A percentile compares a stretch with the other conserved stretches of the same genome.
Conservation (phyloP, 2,329 filamentous ascomycete genomes). For the Nakataea oryzae region DNA sequence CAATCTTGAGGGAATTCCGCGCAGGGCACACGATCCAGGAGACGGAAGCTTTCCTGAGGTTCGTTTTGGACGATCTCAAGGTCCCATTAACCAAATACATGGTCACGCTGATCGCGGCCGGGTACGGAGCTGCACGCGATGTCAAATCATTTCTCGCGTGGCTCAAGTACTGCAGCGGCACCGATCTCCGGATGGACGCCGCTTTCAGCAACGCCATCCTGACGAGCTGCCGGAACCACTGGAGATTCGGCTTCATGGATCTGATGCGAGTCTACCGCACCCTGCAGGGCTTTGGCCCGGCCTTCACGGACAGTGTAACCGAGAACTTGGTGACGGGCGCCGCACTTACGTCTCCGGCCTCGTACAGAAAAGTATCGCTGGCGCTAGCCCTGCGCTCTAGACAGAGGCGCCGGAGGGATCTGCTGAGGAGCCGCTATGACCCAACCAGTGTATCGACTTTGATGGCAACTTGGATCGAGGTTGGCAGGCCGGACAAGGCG, state of each 20-base stretch:
- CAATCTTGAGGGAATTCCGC: conserved; percentile 26
- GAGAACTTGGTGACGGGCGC: conserved; percentile 25
- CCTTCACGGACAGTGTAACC: conserved; percentile 25
- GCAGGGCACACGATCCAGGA: conserved; percentile 26
- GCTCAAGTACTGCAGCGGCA: conserved; percentile 25
- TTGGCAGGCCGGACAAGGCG: conserved; percentile 19
- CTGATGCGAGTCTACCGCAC: conserved; percentile 22
- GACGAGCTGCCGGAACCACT: conserved; percentile 22
- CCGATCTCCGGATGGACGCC: conserved; percentile 24
- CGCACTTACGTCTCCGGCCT: conserved; percentile 16
- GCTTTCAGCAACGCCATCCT: conserved; percentile 29
- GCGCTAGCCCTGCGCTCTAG: conserved; percentile 11
- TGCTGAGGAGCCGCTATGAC: not conserved
- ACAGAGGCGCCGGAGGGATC: conserved; percentile 14
- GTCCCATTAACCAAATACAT: conserved; percentile 23
- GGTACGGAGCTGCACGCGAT: conserved; percentile 28
- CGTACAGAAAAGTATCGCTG: conserved; percentile 10
- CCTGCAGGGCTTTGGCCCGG: conserved; percentile 20
- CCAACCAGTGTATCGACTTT: conserved; percentile 18
- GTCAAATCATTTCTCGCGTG: conserved; percentile 25
- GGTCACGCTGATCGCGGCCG: conserved; percentile 31
- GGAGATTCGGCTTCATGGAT: conserved; percentile 24
- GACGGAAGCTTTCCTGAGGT: conserved; percentile 34
- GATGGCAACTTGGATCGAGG: conserved; percentile 29
- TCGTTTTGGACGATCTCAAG: conserved; percentile 22